phyloP scores from a whole-genome alignment of 441 rosid genomes.

The Raphanus hybrid region DNA sequence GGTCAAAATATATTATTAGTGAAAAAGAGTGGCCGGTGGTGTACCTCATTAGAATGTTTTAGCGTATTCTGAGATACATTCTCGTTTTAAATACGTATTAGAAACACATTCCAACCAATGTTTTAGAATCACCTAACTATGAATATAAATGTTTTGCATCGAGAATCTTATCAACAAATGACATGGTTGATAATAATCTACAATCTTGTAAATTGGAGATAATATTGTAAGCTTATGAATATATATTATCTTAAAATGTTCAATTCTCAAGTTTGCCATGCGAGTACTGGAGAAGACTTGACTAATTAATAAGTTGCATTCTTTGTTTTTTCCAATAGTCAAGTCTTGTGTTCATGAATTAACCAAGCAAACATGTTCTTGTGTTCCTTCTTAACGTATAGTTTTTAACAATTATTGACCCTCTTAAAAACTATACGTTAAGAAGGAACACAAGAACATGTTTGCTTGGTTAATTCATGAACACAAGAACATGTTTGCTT shows the following conservation, averaged over 20 bases:
- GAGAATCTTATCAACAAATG: background rate
- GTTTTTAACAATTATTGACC: too few species aligned
- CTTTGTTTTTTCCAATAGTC: too few species aligned
- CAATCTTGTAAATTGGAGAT: background rate
- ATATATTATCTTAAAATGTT: background rate
- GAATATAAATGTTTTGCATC: slow-evolving; percentile 12
- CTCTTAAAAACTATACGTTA: background rate
- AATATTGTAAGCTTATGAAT: background rate
- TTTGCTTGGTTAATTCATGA: background rate
- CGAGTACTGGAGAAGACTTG: background rate
- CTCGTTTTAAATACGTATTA: slow-evolving; percentile 8
- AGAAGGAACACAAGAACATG: slow-evolving; percentile 4
- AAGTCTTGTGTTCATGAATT: too few species aligned
- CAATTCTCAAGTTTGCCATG: background rate
- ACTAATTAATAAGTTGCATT: too few species aligned
- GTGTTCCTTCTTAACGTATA: too few species aligned
- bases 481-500: slow-evolving; percentile 13
- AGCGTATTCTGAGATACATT: slow-evolving; percentile 13
- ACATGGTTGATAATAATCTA: background rate
- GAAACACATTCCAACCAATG: slow-evolving; percentile 23
- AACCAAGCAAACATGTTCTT: too few species aligned
- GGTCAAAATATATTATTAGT: slow-evolving; percentile 11
- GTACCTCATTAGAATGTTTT: slow-evolving; percentile 24
- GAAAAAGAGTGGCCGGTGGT: slow-evolving; percentile 33
- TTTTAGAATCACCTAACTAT: slow-evolving; percentile 22